Base-by-base conservation (phyloP, 2,329 filamentous ascomycete genomes). In the Aureobasidium sp. region DNA sequence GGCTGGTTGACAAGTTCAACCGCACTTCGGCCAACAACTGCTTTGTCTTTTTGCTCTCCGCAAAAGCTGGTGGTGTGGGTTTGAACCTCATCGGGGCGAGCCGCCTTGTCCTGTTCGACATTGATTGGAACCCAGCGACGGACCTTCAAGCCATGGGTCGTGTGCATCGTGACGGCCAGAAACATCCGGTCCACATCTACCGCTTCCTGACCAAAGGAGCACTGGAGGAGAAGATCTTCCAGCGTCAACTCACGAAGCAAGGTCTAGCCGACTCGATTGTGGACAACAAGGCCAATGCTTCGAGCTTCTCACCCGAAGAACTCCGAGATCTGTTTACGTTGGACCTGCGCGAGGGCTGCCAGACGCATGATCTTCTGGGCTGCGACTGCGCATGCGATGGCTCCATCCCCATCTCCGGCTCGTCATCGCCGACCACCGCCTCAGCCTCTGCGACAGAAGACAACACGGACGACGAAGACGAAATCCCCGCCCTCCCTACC, bases 91-190 rank as follows among this genome's bases (percentile, higher is more conserved):
- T 87, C 53, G 87, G 87, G 10, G 87, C 86, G 5, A 87, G 84
- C 33, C 81, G 87, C 23, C 79, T 90, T 2, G 75, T 89, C 5
- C 80, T 90, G 1, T 89, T 88, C 66, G 87, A 90, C 65, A 81
- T 87, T 9, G 87, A 89, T 71, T 90, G 87, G 87, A 90, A 90
- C 66, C 87, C 87, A 1, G 84, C 85, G 0, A 87, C 84, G 0
- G 87, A 90, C 66, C 74, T 87, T 21, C 87, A 90, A 69, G 86
- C 87, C 8, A 89, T 89, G 85, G 87, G 86, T 13, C 83, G 87
- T 15, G 86, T 89, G 49, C 86, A 89, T 68, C 81, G 87, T 51
- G 85, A 89, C 65, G 87, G 87, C 0, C 87, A 90, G 69, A 87
- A 85, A 69, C 74, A 78, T 11, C 82, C 81, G 3, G 87, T 86